These are phyloP conservation scores for Eucalyptus melliodora DNA, from an alignment of 345 rosid species.

Conservation along the genomic window DNA sequence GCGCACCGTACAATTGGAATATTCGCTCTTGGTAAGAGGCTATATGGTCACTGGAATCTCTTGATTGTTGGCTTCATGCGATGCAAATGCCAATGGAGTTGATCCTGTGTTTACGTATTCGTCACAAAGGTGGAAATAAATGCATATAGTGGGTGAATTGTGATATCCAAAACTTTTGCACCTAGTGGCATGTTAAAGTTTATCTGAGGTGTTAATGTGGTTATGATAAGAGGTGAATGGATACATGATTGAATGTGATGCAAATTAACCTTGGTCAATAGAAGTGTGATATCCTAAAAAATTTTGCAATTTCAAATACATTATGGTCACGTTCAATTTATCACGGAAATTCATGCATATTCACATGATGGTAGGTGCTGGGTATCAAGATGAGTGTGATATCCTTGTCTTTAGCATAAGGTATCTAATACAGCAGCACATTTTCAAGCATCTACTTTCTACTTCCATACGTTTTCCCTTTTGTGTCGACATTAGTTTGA, in stretches of 20 bases:
- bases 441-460: not conserved
- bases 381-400: not conserved
- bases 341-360: not conserved
- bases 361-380: not conserved
- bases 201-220: not conserved
- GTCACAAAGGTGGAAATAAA: not conserved
- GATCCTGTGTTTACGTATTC: not conserved
- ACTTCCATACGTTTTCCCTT: not conserved
- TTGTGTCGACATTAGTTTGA: not conserved
- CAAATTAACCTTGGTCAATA: not conserved
- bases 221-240: not conserved
- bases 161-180: not conserved
- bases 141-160: not conserved
- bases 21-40: not conserved
- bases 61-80: not conserved
- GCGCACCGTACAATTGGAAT: not conserved
- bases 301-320: not conserved
- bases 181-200: not conserved
- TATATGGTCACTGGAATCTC: not conserved
- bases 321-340: not conserved
- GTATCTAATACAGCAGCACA: not conserved
- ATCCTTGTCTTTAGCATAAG: not conserved
- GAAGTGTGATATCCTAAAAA: not conserved
- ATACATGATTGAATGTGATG: not conserved
- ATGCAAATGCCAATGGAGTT: not conserved